phyloP scores from a whole-genome alignment of 768 basidiomycete species.

The Hebeloma cylindrosporum region DNA sequence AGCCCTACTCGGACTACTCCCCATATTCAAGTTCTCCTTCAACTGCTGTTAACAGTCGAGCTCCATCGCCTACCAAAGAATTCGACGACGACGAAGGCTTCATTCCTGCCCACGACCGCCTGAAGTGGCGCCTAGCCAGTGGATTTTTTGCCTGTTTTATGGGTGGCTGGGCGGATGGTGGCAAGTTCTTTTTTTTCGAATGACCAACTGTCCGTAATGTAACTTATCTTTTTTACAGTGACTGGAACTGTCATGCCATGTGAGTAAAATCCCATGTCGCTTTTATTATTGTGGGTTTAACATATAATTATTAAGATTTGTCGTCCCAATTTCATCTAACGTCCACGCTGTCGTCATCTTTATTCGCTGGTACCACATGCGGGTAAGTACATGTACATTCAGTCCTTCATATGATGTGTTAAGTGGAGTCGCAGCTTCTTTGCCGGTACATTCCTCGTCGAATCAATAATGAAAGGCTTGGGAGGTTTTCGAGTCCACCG shows the following conservation, averaged over 20 bases:
- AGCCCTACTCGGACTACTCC: constrained; percentile 14
- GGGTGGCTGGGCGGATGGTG: constrained; percentile 55
- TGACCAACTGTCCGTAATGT: background rate
- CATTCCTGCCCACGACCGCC: constrained; percentile 18
- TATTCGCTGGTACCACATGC: constrained; percentile 48
- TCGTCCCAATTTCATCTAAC: constrained; percentile 45
- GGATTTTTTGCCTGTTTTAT: constrained; percentile 44
- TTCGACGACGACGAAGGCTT: constrained; percentile 12
- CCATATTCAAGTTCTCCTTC: constrained; percentile 19
- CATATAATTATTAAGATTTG: constrained; percentile 39
- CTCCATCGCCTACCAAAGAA: constrained; percentile 18
- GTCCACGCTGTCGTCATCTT: constrained; percentile 48
- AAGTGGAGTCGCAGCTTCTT: constrained; percentile 41
- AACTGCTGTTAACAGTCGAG: constrained; percentile 22
- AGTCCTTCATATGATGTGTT: background rate
- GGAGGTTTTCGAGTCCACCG: constrained; percentile 34
- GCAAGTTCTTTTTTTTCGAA: constrained; percentile 18
- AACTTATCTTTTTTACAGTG: constrained; percentile 31
- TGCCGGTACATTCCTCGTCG: constrained; percentile 46
- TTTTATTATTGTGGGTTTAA: background rate
- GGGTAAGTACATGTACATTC: constrained; percentile 37
- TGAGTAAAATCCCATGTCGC: constrained; percentile 23
- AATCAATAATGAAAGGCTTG: constrained; percentile 39
- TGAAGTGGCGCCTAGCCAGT: constrained; percentile 41
- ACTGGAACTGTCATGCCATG: constrained; percentile 57